Conservation (phyloP, 257 asterid genomes). For the Solanum pinnatisectum region DNA sequence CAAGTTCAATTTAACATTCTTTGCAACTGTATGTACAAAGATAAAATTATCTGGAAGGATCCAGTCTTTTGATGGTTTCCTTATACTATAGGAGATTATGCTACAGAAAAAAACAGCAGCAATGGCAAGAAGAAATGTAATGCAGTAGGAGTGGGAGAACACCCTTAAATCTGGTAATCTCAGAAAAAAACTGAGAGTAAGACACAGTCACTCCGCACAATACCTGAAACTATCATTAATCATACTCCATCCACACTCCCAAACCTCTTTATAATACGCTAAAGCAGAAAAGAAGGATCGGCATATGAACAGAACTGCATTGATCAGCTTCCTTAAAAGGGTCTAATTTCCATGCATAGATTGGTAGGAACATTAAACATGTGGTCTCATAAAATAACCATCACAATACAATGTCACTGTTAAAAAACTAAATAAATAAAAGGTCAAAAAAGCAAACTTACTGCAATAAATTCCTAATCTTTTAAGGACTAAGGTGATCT, state of each 20-base stretch:
- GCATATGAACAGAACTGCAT: background rate
- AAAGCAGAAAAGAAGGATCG: background rate
- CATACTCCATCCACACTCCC: background rate
- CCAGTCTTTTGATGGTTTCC: background rate
- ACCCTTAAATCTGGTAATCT: background rate
- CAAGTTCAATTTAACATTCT: background rate
- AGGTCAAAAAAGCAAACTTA: background rate
- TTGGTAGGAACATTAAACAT: background rate
- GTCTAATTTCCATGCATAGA: background rate
- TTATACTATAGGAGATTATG: background rate
- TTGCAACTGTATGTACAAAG: background rate
- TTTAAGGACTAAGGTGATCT: background rate
- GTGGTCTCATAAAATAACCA: background rate
- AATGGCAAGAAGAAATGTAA: background rate
- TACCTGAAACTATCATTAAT: background rate
- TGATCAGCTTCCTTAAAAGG: background rate
- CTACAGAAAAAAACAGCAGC: background rate
- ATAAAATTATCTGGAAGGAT: background rate
- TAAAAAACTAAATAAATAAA: background rate
- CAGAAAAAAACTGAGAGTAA: background rate
- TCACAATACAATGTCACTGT: background rate
- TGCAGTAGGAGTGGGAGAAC: background rate
- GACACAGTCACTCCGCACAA: background rate
- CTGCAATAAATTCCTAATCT: background rate
- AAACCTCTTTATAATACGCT: background rate